Percentiles rank a stretch among this genome's conserved stretches.
These are phyloP conservation scores for Melampsora americana DNA, from an alignment of 1,284 basidiomycete genomes.

Conservation along the genomic window DNA sequence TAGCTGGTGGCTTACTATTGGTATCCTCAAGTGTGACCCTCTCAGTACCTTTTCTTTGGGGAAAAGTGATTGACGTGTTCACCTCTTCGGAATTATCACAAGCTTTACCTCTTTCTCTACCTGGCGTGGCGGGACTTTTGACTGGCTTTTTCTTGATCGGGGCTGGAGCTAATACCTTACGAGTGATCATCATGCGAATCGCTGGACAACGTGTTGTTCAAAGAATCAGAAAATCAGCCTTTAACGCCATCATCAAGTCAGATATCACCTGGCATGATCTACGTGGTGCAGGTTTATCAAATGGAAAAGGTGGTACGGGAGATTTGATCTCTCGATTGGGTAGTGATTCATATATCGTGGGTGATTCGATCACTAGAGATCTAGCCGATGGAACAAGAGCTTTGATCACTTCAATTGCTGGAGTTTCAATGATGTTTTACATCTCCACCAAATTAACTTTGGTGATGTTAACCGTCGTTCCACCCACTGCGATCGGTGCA, in stretches of 20 bases:
- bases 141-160: constrained; percentile 80
- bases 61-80: constrained; percentile 87
- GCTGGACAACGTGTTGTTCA: constrained; percentile 88
- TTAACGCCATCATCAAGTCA: constrained; percentile 14
- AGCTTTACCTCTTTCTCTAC: constrained; percentile 62
- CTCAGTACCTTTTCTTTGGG: constrained; percentile 83
- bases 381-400: constrained; percentile 81
- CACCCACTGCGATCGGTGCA: constrained; percentile 89
- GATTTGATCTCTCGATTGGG: constrained; percentile 89
- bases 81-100: constrained; percentile 61
- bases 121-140: constrained; percentile 73
- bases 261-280: constrained; percentile 52
- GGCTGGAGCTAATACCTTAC: constrained; percentile 79
- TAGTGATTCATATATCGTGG: constrained; percentile 88
- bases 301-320: constrained; percentile 83
- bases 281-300: constrained; percentile 15
- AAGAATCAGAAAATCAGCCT: constrained; percentile 61
- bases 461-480: constrained; percentile 89
- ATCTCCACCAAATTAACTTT: constrained; percentile 84
- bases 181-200: constrained; percentile 84
- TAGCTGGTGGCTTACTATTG: constrained; percentile 50
- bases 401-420: constrained; percentile 80
- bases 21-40: constrained; percentile 68
- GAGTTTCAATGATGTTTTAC: constrained; percentile 94
- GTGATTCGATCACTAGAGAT: constrained; percentile 88